Base-by-base conservation (phyloP, 2,329 filamentous ascomycete species). In the Colletotrichum lentis region DNA sequence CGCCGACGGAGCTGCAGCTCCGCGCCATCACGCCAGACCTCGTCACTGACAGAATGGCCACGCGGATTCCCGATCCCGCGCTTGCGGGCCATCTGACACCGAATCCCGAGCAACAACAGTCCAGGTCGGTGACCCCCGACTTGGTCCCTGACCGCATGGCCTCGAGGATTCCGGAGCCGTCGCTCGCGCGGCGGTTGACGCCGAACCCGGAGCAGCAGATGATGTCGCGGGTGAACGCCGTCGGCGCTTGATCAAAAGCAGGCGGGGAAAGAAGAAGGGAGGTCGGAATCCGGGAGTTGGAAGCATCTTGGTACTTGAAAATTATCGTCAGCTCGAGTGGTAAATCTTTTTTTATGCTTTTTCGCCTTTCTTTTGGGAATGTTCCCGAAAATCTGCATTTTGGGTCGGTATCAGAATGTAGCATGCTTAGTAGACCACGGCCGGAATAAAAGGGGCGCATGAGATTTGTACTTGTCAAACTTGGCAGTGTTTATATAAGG, bases 1-100 rank as follows among this genome's bases (percentile, higher is more conserved):
- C 56, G 3, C 66, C 66, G 0, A 88, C 88, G 85, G 85, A 69
- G 37, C 74, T 71, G 41, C 73, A 73, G 62, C 61, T 76, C n/a
- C 66, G 66, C 24, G 66, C 66, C 50, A 80, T 84, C 31, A 88
- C 86, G 3, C 86, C 86, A 0, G 88, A 90, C 54, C 78, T 90
- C 54, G 75, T 89, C n/a, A 87, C 84, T 14, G 84, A 85, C 68
- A 83, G 86, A 58, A 60, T 60, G 57, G 57, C 57, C n/a, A 49
- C 46, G 14, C 57, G 57, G 35, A 83, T 87, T 44, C 80, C 82
- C 14, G 83, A 85, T 61, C 81, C 83, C 7, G 78, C 77, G 22
- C 76, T 85, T 39, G 74, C 77, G 62, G 70, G 74, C 46, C 78
- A 83, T 31, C 73, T 85, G 70, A 85, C 84, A 11, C 84, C 84